Conservation (phyloP, 148 eudicot genomes). For the Rhododendron molle region DNA sequence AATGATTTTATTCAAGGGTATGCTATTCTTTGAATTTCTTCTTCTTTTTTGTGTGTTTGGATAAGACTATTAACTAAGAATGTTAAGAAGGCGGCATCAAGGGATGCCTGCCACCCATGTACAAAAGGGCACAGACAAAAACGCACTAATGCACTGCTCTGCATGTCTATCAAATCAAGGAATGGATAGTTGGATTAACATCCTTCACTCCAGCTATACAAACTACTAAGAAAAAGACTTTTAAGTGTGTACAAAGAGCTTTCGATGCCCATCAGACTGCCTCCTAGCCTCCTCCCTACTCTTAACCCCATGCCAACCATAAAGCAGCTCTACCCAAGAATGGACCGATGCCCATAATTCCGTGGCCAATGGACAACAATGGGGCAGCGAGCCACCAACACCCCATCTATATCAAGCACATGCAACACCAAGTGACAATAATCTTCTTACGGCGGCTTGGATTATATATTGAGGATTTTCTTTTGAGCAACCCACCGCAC, state of each 20-base stretch:
- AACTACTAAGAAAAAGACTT: not conserved
- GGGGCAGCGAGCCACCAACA: not conserved
- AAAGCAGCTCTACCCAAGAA: not conserved
- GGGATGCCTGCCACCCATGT: not conserved
- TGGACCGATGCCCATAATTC: not conserved
- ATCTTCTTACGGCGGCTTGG: not conserved
- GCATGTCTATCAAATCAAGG: not conserved
- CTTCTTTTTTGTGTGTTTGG: not conserved
- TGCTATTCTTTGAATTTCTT: conserved; percentile 12
- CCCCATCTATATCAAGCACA: not conserved
- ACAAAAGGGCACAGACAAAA: not conserved
- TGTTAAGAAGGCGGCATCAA: not conserved
- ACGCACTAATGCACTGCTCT: not conserved
- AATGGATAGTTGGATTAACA: not conserved
- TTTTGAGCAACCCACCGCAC: not conserved
- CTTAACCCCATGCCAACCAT: not conserved
- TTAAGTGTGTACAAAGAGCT: not conserved
- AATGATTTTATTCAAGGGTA: conserved; percentile 89
- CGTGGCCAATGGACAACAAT: not conserved
- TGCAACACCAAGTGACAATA: not conserved
- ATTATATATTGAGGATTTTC: not conserved
- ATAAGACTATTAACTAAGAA: not conserved
- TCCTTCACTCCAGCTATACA: not conserved
- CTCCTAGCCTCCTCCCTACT: not conserved
- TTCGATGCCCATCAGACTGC: not conserved